Evolutionary conservation across 1,139 yeast genomes (phyloP), one percentile per base, ranked within the genome.

Genomic region (Taphrina betulina): DNA sequence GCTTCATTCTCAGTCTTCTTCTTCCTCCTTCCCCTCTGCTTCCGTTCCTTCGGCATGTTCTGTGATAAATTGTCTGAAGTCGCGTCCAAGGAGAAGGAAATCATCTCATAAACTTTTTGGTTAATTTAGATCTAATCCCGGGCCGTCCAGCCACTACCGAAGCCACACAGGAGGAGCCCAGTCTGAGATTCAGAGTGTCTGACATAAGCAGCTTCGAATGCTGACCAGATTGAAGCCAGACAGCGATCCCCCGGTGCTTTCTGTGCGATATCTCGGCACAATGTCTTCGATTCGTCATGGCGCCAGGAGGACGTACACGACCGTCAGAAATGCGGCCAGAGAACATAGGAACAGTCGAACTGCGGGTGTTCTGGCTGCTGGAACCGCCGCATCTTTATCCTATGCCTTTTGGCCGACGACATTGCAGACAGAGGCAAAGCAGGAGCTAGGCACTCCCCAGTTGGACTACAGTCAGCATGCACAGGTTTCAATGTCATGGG

Each of bases 11-110:
- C 42, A 8, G 12, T 8, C 55, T 34, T 51, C 55, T 41, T 51
- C 36, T 51, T 51, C 44, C 55, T 40, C 28, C 57, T 22, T 3
- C 57, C 57, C 20, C 57, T 26, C 44, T 53, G 51, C 34, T 42
- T 53, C 23, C 48, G 34, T 16, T 42, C 57, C 37, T 43, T 43
- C 16, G 57, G 57, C 57, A 53, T 53, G 16, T 19, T 16, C n/a
- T n/a, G n/a, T n/a, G n/a, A n/a, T n/a, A n/a, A n/a, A n/a, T n/a
- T n/a, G n/a, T n/a, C n/a, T n/a, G n/a, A n/a, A n/a, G n/a, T n/a
- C n/a, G n/a, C n/a, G n/a, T n/a, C n/a, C n/a, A n/a, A n/a, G n/a
- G n/a, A n/a, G n/a, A n/a, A n/a, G n/a, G n/a, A n/a, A n/a, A n/a
- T n/a, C n/a, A n/a, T n/a, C n/a, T n/a, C n/a, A n/a, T n/a, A n/a